Base-by-base conservation (phyloP, 805 yeast genomes). In the Zygoascus flipseniorum region DNA sequence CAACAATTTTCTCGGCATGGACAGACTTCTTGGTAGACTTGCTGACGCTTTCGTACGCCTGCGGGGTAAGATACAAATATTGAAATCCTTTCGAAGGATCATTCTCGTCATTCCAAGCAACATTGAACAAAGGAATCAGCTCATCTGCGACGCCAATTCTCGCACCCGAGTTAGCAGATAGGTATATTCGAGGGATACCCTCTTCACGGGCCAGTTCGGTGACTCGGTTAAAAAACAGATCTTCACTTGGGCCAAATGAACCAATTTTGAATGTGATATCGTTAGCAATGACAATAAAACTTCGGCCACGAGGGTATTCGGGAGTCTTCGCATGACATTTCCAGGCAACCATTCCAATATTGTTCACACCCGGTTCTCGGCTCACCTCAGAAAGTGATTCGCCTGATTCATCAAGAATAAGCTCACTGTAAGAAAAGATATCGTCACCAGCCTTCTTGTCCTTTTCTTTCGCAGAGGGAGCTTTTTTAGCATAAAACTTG, bases 151-250 rank as follows among this genome's bases (percentile, higher is more conserved):
- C 81, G 67, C 99, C 99, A 59, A 93, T 87, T 76, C 99, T 83
- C 47, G 99, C 99, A 77, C 99, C 99, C 56, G 98, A 90, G 79
- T 93, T 93, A 31, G 99, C 99, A 62, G 97, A 88, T 62, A 93
- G 76, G 73, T 93, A 93, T 54, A 93, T 80, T 74, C 99, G 80
- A 66, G 99, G 99, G 62, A 93, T 83, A 56, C 99, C 99, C 60
- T 83, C 78, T 66, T 80, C 76, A 74, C 96, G 81, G 35, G 98
- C 97, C 61, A 83, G 79, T 65, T 89, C 95, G 37, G 99, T 93
- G 59, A 90, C 96, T 68, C 85, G 83, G 76, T 87, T 81, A 79
- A 93, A 93, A 76, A 84, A 93, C 53, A 75, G 77, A 73, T 93
- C 99, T 74, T 93, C 99, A 63, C 79, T 84, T 23, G 99, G 99